Percentiles rank a stretch among this genome's conserved stretches.
These are phyloP conservation scores for Stagonosporopsis chrysanthemi DNA, from an alignment of 2,329 filamentous ascomycete species.

Conservation along the genomic window DNA sequence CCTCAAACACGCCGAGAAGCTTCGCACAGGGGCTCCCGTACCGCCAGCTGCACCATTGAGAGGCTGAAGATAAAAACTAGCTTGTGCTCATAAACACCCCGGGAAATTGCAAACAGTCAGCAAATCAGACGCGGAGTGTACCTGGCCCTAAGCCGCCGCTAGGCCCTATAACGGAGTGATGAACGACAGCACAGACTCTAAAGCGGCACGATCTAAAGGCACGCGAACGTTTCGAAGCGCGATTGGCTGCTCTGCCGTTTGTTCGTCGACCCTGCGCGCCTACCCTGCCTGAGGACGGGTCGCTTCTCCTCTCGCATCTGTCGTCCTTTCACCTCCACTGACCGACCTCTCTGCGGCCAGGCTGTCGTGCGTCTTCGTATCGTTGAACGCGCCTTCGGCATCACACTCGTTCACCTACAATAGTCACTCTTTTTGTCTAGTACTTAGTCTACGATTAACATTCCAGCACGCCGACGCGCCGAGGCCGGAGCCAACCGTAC, in stretches of 20 bases:
- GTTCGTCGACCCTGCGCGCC: conserved; percentile 24
- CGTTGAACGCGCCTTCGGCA: conserved; percentile 47
- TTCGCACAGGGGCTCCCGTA: conserved; percentile 32
- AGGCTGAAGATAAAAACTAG: conserved; percentile 31
- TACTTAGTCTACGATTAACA: conserved; percentile 38
- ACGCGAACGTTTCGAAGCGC: conserved; percentile 34
- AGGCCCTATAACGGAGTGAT: conserved; percentile 32
- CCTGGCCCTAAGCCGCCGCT: conserved; percentile 36
- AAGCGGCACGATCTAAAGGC: conserved; percentile 20
- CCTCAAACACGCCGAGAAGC: conserved; percentile 24
- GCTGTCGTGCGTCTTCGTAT: conserved; percentile 50
- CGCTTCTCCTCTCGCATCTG: conserved; percentile 25
- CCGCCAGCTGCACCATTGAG: conserved; percentile 23
- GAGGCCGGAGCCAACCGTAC: conserved; percentile 28
- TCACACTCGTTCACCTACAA: conserved; percentile 43
- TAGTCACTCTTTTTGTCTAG: conserved; percentile 45
- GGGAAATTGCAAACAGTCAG: conserved; percentile 37
- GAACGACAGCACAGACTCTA: conserved; percentile 29
- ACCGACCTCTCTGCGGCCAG: conserved; percentile 40
- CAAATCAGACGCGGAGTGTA: conserved; percentile 38
- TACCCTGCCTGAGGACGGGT: conserved; percentile 17
- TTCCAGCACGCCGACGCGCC: conserved; percentile 33
- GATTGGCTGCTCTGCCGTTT: conserved; percentile 28
- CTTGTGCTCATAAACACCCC: conserved; percentile 31
- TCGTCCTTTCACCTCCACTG: conserved; percentile 29